Base-by-base conservation (phyloP, 805 yeast genomes). In the Metschnikowia cerradonensis region DNA sequence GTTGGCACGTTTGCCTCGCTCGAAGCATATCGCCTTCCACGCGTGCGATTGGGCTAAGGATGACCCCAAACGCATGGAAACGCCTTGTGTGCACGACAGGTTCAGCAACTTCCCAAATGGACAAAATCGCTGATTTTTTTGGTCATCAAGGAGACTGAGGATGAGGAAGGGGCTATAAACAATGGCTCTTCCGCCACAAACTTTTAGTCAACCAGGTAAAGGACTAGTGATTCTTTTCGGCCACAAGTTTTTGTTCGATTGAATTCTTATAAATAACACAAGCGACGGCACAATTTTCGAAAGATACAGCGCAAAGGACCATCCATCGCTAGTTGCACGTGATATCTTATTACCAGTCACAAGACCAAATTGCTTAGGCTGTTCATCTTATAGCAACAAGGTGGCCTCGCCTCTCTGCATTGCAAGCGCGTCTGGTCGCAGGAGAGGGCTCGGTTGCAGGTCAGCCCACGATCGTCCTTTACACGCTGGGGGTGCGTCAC, bases 391-490 rank as follows among this genome's bases (percentile, higher is more conserved):
- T 4, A 39, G 41, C 41, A 39, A 39, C 19, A 14, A 23, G 31
- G 17, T 22, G 13, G 43, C 34, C 43, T 26, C 30, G 43, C 34
- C 26, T 40, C 19, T 35, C 38, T 42, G 38, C 37, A 41, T 20
- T 17, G 19, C 8, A 20, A 10, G 37, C 38, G 31, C 17, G 19
- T n/a, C 26, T 37, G 11, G 20, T 40, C 45, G 38, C 45, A 42
- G 45, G 37, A n/a, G 31, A 42, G 36, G 45, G 38, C 45, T 42
- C 45, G 38, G 23, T 42, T n/a, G 38, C 38, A 33, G 45, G 45
- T 42, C 45, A 42, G 45, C 45, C 45, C 45, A 42, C 45, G 45
- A 42, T 42, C 45, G 37, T 42, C 45, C 22, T 42, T 42, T 42
- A 15, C 38, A 33, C 32, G 36, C 19, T 23, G 41, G 45, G n/a